Conservation (phyloP, 2,329 filamentous ascomycete species). For the Colletotrichum melonis region DNA sequence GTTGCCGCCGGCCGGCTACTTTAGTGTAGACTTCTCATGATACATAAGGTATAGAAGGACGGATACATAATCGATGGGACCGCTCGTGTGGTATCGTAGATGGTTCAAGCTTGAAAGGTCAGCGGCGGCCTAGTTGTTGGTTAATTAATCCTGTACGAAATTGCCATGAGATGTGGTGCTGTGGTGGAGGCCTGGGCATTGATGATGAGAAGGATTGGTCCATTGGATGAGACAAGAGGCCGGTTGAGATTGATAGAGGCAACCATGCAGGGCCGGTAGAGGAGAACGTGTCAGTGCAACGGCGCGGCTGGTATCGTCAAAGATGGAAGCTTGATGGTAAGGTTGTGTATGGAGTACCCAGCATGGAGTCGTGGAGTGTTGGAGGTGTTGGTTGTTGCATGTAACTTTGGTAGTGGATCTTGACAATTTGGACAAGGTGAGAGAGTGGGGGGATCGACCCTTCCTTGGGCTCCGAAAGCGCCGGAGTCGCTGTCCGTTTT, state of each 20-base stretch:
- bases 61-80: constrained; percentile 2
- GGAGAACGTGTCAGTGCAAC: not conserved
- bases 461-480: not conserved
- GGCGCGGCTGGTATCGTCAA: not conserved
- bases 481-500: constrained; percentile 15
- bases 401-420: constrained; percentile 19
- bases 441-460: constrained; percentile 5
- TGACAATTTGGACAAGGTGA: not conserved
- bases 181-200: constrained; percentile 13
- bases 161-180: not conserved
- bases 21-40: not conserved
- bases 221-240: not conserved
- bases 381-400: constrained; percentile 29
- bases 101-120: not conserved
- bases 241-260: not conserved
- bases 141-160: not conserved
- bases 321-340: not conserved
- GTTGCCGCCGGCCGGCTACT: constrained; percentile 4
- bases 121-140: not conserved
- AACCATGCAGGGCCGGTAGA: not conserved
- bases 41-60: not conserved
- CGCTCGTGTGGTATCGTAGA: not conserved
- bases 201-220: not conserved
- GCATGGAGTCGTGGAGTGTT: not conserved
- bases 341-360: not conserved